Evolutionary conservation across 2,329 filamentous ascomycete genomes (phyloP).

Genomic region (Neonectria hederae): DNA sequence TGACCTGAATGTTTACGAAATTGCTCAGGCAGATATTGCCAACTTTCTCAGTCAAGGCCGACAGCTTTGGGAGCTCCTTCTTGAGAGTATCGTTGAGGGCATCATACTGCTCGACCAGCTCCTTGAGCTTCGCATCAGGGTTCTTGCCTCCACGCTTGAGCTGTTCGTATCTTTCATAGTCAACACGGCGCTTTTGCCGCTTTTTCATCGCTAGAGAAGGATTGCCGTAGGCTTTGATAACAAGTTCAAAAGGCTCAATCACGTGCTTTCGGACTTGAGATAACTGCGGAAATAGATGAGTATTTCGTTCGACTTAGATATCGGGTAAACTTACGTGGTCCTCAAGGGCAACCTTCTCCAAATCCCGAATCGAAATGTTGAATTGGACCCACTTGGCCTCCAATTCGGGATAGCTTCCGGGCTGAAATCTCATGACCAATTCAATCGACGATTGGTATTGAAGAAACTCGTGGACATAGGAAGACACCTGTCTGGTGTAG

Average conservation of each 20-base stretch:
- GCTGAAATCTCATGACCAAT: conserved; percentile 76
- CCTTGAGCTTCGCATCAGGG: conserved; percentile 83
- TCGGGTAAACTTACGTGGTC: conserved; percentile 75
- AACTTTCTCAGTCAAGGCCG: conserved; percentile 80
- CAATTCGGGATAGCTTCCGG: conserved; percentile 80
- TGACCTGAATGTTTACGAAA: conserved; percentile 83
- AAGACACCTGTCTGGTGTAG: conserved; percentile 83
- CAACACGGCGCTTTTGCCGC: conserved; percentile 88
- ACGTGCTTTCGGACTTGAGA: conserved; percentile 80
- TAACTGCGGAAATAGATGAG: conserved; percentile 52
- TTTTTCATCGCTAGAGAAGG: conserved; percentile 93
- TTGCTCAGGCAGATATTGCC: conserved; percentile 85
- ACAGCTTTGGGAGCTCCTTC: conserved; percentile 88
- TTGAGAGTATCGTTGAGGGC: conserved; percentile 94
- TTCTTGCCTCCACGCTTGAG: conserved; percentile 84
- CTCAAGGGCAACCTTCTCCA: conserved; percentile 83
- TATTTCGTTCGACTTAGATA: not conserved
- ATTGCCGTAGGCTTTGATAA: conserved; percentile 83
- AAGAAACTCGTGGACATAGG: conserved; percentile 83
- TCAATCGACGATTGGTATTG: conserved; percentile 85
- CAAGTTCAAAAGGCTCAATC: conserved; percentile 82
- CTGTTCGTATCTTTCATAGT: conserved; percentile 84
- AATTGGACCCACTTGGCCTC: conserved; percentile 96
- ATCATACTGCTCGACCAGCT: conserved; percentile 88
- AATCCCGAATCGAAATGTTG: conserved; percentile 85